Base-by-base conservation (phyloP, 345 rosid species). In the Odontarrhena argentea region DNA sequence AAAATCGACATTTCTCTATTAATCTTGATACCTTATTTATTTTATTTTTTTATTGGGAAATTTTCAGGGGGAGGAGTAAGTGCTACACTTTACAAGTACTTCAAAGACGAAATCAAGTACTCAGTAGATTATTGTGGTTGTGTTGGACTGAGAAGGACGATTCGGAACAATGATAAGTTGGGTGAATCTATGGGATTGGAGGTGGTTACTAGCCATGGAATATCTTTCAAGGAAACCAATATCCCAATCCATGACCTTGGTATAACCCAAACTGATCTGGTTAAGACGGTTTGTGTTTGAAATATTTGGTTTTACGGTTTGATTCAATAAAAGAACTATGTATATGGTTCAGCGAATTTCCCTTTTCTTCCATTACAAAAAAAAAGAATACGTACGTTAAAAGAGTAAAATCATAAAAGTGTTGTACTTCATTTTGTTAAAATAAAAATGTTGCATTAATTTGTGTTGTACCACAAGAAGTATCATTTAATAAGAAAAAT, bases 31-130 rank as follows among this genome's bases (percentile, higher is more conserved):
- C 18, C 24, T 1, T 22, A 6, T 60, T 9, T 63, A 8, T n/a
- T n/a, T n/a, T n/a, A n/a, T n/a, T n/a, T 6, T 38, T 2, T 0
- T 32, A 32, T 26, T 58, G 67, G 58, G 66, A 10, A 40, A 12
- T 12, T 28, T 65, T 59, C 82, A 91, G 97, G 96, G 69, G 97
- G 88, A 81, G 97, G 88, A 68, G 96, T 91, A n/a, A 89, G 89
- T n/a, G 81, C 85, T 37, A 78, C 89, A 0, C 78, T 91, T 48
- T 85, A 88, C 4, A 81, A 83, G 6, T 85, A 82, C 53, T 57
- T 73, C 76, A 76, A 78, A 70, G 86, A 79, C 10, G 40, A 52
- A 2, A 79, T 64, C 0, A 96, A 88, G 1, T 67, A 68, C 18
- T 85, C 79, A 52, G 99, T 86, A 36, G 88, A 85, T 8, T 88